phyloP scores from a whole-genome alignment of 371 early-diverging fungal species.

The Nematocida ironsii region DNA sequence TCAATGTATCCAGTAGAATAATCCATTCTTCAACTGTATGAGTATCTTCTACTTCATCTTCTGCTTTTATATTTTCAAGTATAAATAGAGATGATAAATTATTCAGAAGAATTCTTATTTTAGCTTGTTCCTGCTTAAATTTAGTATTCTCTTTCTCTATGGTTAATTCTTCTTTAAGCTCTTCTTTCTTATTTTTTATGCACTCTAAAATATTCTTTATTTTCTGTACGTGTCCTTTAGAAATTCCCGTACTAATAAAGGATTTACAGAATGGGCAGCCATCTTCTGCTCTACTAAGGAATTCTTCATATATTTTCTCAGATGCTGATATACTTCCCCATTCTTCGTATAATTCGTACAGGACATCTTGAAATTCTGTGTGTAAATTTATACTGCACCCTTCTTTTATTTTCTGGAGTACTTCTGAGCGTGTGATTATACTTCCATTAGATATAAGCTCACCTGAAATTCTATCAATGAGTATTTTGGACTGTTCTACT shows the following conservation, averaged over 20 bases:
- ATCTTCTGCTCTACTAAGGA: conserved; percentile 24
- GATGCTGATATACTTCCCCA: conserved; percentile 45
- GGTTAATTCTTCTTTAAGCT: not conserved
- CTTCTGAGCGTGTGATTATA: conserved; percentile 14
- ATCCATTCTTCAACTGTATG: not conserved
- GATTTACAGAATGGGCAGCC: conserved; percentile 51
- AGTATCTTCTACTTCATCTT: not conserved
- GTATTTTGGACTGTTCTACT: conserved; percentile 27
- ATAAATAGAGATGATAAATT: not conserved
- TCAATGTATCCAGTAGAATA: not conserved
- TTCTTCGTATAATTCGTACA: not conserved
- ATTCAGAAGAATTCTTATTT: not conserved
- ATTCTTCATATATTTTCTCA: conserved; percentile 42
- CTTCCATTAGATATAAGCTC: not conserved
- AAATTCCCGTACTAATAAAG: conserved; percentile 18
- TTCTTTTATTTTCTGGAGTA: conserved; percentile 33
- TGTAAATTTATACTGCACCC: not conserved
- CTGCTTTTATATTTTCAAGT: not conserved
- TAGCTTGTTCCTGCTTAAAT: not conserved
- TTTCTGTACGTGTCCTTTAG: conserved; percentile 52
- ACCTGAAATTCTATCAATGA: conserved; percentile 29
- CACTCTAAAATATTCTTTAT: conserved; percentile 25
- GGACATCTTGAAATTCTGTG: not conserved
- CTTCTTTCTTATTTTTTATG: conserved; percentile 9
- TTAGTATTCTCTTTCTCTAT: not conserved